phyloP scores from a whole-genome alignment of 1,139 yeast species.

The Hyphopichia khmerensis region DNA sequence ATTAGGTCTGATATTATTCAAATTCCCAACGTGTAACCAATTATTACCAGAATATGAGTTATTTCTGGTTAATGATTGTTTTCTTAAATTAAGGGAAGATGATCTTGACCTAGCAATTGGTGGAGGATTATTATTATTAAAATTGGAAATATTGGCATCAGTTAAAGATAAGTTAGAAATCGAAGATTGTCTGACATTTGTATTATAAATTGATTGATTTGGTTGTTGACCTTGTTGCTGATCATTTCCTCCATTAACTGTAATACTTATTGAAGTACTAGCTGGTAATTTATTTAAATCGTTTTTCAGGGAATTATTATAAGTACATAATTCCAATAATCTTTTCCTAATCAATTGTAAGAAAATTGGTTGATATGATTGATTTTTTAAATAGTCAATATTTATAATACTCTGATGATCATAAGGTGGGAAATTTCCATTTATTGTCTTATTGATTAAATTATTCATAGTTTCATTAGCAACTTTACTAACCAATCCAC shows the following conservation, averaged over 20 bases:
- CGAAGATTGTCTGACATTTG: constrained; percentile 31
- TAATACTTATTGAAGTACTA: constrained; percentile 26
- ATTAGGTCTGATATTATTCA: constrained; percentile 33
- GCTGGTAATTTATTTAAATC: constrained; percentile 19
- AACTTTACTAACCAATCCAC: constrained; percentile 45
- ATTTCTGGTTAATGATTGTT: constrained; percentile 46
- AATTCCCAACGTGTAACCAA: constrained; percentile 50
- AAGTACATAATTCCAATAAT: constrained; percentile 39
- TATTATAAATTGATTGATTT: constrained; percentile 3
- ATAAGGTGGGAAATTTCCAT: constrained; percentile 18
- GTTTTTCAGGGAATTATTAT: constrained; percentile 11
- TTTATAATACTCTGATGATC: constrained; percentile 37
- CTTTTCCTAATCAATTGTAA: constrained; percentile 44
- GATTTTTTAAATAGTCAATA: constrained; percentile 32
- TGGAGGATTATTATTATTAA: constrained; percentile 15
- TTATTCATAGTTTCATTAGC: constrained; percentile 41
- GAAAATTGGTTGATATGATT: constrained; percentile 39
- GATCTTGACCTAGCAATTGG: constrained; percentile 19
- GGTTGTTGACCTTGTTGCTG: background rate
- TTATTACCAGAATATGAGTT: constrained; percentile 36
- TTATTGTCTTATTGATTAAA: constrained; percentile 20
- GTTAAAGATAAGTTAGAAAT: constrained; percentile 44
- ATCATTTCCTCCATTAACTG: constrained; percentile 2
- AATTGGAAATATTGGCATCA: constrained; percentile 38
- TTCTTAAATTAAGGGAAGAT: constrained; percentile 35